Conservation (phyloP, 140 eudicot genomes). For the Senecio squalidus region DNA sequence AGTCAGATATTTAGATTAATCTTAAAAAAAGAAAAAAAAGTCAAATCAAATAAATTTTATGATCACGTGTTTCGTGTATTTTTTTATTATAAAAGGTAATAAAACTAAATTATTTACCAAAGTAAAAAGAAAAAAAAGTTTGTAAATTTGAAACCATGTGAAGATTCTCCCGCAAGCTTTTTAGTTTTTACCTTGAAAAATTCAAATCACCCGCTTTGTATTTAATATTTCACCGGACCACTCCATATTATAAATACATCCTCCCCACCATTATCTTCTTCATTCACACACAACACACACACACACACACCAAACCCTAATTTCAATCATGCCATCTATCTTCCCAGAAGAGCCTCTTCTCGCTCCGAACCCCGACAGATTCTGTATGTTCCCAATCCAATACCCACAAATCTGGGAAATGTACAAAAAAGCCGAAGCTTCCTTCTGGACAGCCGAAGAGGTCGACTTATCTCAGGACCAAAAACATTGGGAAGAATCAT, state of each 20-base stretch:
- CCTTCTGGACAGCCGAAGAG: conserved; percentile 62
- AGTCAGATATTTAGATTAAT: too few species aligned
- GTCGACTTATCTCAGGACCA: conserved; percentile 55
- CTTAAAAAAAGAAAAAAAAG: too few species aligned
- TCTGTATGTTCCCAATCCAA: conserved; percentile 78
- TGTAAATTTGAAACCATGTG: background rate
- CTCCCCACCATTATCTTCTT: conserved; percentile 7
- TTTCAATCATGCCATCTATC: conserved; percentile 25
- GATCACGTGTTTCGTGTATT: too few species aligned
- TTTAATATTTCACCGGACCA: too few species aligned
- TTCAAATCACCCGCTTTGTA: conserved; percentile 27
- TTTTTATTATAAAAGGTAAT: too few species aligned
- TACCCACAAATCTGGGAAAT: conserved; percentile 78
- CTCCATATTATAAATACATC: conserved; percentile 14
- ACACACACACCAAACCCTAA: background rate
- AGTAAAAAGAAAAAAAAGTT: background rate
- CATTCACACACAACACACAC: background rate
- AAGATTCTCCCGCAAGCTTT: conserved; percentile 49
- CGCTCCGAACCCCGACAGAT: conserved; percentile 52
- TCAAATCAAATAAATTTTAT: too few species aligned
- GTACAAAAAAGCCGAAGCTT: conserved; percentile 76
- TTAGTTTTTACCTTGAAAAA: conserved; percentile 18
- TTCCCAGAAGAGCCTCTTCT: conserved; percentile 56
- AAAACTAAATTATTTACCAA: too few species aligned
- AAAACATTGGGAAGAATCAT: conserved; percentile 50